These are phyloP conservation scores for Pseudocercospora ulei DNA, from an alignment of 2,329 filamentous ascomycete genomes.

Conservation along the genomic window DNA sequence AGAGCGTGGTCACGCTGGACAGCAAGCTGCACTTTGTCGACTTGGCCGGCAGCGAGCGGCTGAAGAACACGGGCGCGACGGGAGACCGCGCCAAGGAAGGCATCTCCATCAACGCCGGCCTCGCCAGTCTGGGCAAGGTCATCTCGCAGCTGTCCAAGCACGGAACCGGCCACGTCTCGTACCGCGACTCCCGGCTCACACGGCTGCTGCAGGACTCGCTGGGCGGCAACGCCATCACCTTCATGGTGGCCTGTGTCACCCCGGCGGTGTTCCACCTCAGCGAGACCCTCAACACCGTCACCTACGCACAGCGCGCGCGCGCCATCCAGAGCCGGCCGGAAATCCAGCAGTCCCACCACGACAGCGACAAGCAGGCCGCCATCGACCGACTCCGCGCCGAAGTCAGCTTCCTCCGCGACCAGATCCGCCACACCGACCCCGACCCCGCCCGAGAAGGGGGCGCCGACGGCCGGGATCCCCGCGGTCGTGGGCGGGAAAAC, in stretches of 20 bases:
- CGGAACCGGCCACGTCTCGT: constrained; percentile 82
- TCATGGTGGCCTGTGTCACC: constrained; percentile 98
- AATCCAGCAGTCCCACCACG: constrained; percentile 81
- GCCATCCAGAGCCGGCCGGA: constrained; percentile 96
- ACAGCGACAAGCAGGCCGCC: constrained; percentile 83
- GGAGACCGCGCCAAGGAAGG: constrained; percentile 91
- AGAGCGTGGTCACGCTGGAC: constrained; percentile 70
- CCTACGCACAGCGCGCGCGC: constrained; percentile 90
- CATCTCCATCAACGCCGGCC: constrained; percentile 93
- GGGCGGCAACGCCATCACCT: constrained; percentile 93
- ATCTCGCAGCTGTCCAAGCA: constrained; percentile 91
- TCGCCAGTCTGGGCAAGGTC: constrained; percentile 91
- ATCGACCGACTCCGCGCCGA: constrained; percentile 92
- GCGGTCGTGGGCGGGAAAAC: constrained; percentile 52
- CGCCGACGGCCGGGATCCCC: constrained; percentile 55
- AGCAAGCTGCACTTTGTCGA: constrained; percentile 99
- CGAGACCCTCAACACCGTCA: constrained; percentile 90
- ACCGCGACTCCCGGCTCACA: constrained; percentile 94
- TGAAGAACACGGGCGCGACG: constrained; percentile 95
- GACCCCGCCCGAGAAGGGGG: constrained; percentile 55
- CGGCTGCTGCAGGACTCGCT: constrained; percentile 91
- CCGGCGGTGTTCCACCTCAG: constrained; percentile 94
- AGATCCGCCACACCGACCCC: constrained; percentile 75
- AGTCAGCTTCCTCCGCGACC: constrained; percentile 83
- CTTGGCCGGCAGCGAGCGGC: constrained; percentile 85